Base-by-base conservation (phyloP, 306 rosid genomes). In the Castanopsis chinensis region DNA sequence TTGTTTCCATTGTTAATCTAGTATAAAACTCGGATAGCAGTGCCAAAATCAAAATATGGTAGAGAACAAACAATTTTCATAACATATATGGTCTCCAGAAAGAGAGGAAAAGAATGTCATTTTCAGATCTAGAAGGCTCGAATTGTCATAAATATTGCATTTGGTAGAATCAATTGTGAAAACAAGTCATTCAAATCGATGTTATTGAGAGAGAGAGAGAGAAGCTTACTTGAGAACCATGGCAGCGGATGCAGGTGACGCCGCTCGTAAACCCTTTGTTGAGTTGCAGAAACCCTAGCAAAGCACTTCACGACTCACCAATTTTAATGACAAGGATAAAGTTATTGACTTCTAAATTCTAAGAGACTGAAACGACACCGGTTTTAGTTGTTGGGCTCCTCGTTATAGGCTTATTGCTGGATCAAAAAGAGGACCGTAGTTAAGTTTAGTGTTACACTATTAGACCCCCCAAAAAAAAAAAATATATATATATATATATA, bases 181-280 rank as follows among this genome's bases (percentile, higher is more conserved):
- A 68, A 49, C 15, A 49, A 49, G 53, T 49, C 4, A 49, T 12
- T 49, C 17, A 13, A 49, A 35, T 35, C 15, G 25, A 68, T 33
- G 12, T 10, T 35, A 6, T 35, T 35, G 3, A 41, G 2, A 35
- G 13, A 21, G 52, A 8, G 49, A 53, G 15, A 75, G 43, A 70
- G 57, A 32, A 10, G 53, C 73, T 56, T 76, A 82, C 85, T 76
- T 82, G 78, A 82, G 85, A 82, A 82, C 85, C 85, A 82, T 82
- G 68, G 74, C 81, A 3, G 74, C 72, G 1, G 53, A 32, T 4
- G 67, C 33, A 7, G 60, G 32, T 71, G 73, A n/a, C 32, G 64
- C 45, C 28, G 80, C 84, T 61, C 54, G 67, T 30, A 59, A 37
- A 20, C 60, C 43, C 71, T 4, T 30, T 6, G n/a, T 41, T 15